Conservation (phyloP, 345 rosid genomes). For the Hibiscus syriacus region DNA sequence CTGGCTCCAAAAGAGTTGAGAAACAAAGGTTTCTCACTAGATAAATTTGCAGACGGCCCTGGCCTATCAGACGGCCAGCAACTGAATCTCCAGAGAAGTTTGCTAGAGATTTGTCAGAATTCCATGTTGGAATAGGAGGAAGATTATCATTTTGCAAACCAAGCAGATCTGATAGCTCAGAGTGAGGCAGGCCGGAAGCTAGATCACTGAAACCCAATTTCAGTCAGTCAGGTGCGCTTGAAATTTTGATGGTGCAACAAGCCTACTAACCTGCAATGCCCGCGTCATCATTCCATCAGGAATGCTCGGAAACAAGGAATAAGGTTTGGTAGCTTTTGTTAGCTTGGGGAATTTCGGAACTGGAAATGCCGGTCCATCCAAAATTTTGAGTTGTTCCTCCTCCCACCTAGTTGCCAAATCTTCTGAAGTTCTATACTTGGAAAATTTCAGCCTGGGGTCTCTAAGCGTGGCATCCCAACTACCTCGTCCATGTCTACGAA, state of each 20-base stretch:
- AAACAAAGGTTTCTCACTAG: constrained; percentile 60
- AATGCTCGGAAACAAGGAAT: constrained; percentile 60
- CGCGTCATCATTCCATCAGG: constrained; percentile 92
- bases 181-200: constrained; percentile 39
- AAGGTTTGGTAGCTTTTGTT: constrained; percentile 44
- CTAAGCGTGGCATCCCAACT: constrained; percentile 86
- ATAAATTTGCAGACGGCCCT: constrained; percentile 35
- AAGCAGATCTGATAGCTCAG: constrained; percentile 57
- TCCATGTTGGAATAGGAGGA: constrained; percentile 45
- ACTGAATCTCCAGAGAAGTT: constrained; percentile 47
- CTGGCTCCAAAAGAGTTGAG: constrained; percentile 66
- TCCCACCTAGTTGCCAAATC: constrained; percentile 92
- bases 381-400: constrained; percentile 80
- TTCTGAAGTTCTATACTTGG: constrained; percentile 53
- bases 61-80: constrained; percentile 56
- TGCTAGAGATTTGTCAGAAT: constrained; percentile 34
- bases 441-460: constrained; percentile 82
- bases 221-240: constrained; percentile 80
- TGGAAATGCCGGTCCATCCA: constrained; percentile 52
- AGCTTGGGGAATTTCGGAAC: constrained; percentile 41
- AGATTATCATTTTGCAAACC: constrained; percentile 54
- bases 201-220: constrained; percentile 75
- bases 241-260: constrained; percentile 54
- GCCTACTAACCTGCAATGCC: constrained; percentile 74
- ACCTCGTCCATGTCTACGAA: constrained; percentile 94